These are phyloP conservation scores for Pythium insidiosum DNA, from an alignment of 352 stramenopile species.

Conservation along the genomic window DNA sequence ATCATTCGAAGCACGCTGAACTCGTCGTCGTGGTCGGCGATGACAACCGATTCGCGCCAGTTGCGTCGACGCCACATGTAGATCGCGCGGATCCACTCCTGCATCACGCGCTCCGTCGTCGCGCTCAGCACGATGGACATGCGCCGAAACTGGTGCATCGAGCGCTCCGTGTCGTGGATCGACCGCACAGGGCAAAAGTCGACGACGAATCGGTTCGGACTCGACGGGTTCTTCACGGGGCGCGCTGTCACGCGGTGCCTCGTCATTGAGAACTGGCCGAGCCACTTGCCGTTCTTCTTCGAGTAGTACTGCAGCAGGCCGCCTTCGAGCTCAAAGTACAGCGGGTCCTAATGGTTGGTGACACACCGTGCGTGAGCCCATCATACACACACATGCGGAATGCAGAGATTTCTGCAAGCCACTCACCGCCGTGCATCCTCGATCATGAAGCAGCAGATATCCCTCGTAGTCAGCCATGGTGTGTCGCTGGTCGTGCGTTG, in stretches of 20 bases:
- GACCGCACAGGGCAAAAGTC: conserved; percentile 70
- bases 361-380: no score
- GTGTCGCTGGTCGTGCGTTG: no score
- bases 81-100: conserved; percentile 59
- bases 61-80: conserved; percentile 72
- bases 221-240: conserved; percentile 26
- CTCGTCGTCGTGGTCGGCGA: conserved; percentile 58
- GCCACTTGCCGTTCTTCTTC: conserved; percentile 58
- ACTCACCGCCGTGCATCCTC: no score
- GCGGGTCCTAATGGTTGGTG: conserved; percentile 34
- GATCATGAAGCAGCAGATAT: conserved; percentile 67
- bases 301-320: conserved; percentile 70
- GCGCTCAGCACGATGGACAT: conserved; percentile 48
- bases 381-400: no score
- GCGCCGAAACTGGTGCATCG: conserved; percentile 52
- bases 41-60: conserved; percentile 60
- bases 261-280: conserved; percentile 67
- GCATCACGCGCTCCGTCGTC: conserved; percentile 30
- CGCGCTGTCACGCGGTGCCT: conserved; percentile 53
- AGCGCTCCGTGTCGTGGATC: conserved; percentile 65
- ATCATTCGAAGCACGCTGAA: conserved; percentile 48
- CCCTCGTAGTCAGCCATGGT: conserved; percentile 79
- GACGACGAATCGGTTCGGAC: conserved; percentile 61
- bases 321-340: conserved; percentile 71
- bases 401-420: no score